Conservation (phyloP, 176 grass and related monocot species). For the Avena sativa region DNA sequence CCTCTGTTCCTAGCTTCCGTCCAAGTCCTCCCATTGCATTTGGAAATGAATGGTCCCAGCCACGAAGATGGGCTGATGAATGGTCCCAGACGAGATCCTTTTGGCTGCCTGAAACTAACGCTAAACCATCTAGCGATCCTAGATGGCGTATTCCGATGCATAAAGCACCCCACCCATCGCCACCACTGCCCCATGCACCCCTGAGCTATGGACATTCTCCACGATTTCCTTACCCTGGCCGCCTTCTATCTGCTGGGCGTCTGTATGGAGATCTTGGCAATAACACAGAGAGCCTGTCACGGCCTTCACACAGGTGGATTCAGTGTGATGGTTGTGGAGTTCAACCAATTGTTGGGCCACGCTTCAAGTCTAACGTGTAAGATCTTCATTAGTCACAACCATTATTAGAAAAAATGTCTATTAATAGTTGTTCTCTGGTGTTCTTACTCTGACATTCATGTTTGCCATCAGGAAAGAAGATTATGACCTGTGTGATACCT, state of each 20-base stretch:
- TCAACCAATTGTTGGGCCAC: slow-evolving; percentile 77
- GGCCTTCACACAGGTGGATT: slow-evolving; percentile 58
- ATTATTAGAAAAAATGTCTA: slow-evolving; percentile 3
- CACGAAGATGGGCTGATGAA: slow-evolving; percentile 25
- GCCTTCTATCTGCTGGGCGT: slow-evolving; percentile 43
- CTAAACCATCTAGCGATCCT: slow-evolving; percentile 32
- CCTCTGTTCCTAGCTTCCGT: slow-evolving; percentile 22
- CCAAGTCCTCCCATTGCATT: slow-evolving; percentile 23
- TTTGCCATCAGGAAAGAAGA: slow-evolving; percentile 70
- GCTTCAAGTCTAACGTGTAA: slow-evolving; percentile 93
- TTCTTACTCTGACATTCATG: slow-evolving; percentile 36
- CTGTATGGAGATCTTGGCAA: slow-evolving; percentile 47
- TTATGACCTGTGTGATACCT: slow-evolving; percentile 84
- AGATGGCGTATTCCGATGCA: slow-evolving; percentile 45
- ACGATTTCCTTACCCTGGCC: slow-evolving; percentile 53
- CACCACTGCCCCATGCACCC: slow-evolving; percentile 28
- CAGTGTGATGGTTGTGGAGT: slow-evolving; percentile 89
- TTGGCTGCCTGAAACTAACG: slow-evolving; percentile 41
- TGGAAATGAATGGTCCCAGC: slow-evolving; percentile 25
- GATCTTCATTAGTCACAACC: slow-evolving; percentile 2
- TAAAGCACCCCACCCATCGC: slow-evolving; percentile 20
- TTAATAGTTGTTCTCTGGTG: neutral
- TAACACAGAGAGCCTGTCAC: slow-evolving; percentile 29
- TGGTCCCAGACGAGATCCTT: slow-evolving; percentile 20
- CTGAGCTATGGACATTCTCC: slow-evolving; percentile 40